phyloP scores from a whole-genome alignment of 371 early-diverging fungal species.

The Entomophthora muscae region DNA sequence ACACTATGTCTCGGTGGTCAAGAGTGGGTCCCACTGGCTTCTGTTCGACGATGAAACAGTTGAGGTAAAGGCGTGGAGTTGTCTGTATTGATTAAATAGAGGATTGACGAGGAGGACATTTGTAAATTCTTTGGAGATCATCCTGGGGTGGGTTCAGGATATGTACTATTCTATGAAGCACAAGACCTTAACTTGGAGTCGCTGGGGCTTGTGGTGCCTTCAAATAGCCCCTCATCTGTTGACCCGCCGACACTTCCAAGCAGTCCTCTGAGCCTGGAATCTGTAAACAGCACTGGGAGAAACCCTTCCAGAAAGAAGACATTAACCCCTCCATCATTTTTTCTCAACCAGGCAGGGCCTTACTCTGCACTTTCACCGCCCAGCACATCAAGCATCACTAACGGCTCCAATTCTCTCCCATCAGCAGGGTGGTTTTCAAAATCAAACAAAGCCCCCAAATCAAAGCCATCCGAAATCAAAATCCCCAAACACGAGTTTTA shows the following conservation, averaged over 20 bases:
- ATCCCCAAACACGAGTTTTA: slow-evolving; percentile 10
- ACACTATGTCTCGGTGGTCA: slow-evolving; percentile 84
- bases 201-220: not conserved
- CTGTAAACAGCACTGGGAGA: not conserved
- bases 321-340: not conserved
- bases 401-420: not conserved
- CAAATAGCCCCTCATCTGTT: not conserved
- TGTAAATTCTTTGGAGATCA: slow-evolving; percentile 68
- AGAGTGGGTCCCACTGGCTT: slow-evolving; percentile 74
- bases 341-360: not conserved
- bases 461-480: not conserved
- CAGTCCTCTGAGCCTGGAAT: not conserved
- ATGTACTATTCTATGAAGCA: slow-evolving; percentile 65
- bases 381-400: not conserved
- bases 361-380: not conserved
- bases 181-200: slow-evolving; percentile 17
- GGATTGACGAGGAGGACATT: slow-evolving; percentile 59
- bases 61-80: slow-evolving; percentile 24
- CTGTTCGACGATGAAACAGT: slow-evolving; percentile 90
- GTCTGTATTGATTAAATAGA: slow-evolving; percentile 13
- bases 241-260: not conserved
- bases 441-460: not conserved
- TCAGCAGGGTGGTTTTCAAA: slow-evolving; percentile 3
- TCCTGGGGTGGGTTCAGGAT: slow-evolving; percentile 60
- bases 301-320: not conserved